A percentile compares a stretch with the other conserved stretches of the same genome.
phyloP scores from a whole-genome alignment of 768 basidiomycete genomes.

The Suillus lakei region DNA sequence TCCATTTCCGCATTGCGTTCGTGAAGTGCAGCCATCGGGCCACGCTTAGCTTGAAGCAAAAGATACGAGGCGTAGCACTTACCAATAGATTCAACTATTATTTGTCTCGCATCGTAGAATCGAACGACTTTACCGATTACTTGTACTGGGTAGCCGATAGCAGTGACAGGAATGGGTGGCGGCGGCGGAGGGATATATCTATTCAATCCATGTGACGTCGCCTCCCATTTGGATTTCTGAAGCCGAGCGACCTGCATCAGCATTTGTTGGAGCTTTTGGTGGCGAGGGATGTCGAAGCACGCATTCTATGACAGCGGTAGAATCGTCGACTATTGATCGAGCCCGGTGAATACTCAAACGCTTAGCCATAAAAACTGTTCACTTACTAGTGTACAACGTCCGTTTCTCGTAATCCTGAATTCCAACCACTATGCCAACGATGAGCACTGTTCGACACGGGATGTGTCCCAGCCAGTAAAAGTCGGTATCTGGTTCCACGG shows the following conservation, averaged over 20 bases:
- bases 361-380: not conserved
- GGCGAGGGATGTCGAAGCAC: slow-evolving; percentile 44
- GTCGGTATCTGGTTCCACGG: slow-evolving; percentile 46
- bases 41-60: not conserved
- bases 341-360: slow-evolving; percentile 9
- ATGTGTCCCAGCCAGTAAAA: slow-evolving; percentile 75
- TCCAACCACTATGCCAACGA: slow-evolving; percentile 71
- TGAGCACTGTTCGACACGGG: slow-evolving; percentile 66
- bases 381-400: slow-evolving; percentile 61
- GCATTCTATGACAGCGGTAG: slow-evolving; percentile 76
- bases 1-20: not conserved
- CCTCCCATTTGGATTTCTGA: slow-evolving; percentile 6
- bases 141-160: slow-evolving; percentile 51
- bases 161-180: slow-evolving; percentile 43
- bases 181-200: slow-evolving; percentile 1
- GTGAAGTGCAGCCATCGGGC: not conserved
- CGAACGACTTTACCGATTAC: slow-evolving; percentile 51
- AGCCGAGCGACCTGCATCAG: slow-evolving; percentile 13
- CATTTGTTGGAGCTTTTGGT: slow-evolving; percentile 14
- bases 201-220: not conserved
- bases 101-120: slow-evolving; percentile 47
- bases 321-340: slow-evolving; percentile 67
- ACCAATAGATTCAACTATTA: slow-evolving; percentile 59
- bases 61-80: slow-evolving; percentile 18
- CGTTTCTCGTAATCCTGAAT: slow-evolving; percentile 62